These are phyloP conservation scores for Globisporangium nodosum DNA, from an alignment of 352 stramenopile genomes.

Conservation along the genomic window DNA sequence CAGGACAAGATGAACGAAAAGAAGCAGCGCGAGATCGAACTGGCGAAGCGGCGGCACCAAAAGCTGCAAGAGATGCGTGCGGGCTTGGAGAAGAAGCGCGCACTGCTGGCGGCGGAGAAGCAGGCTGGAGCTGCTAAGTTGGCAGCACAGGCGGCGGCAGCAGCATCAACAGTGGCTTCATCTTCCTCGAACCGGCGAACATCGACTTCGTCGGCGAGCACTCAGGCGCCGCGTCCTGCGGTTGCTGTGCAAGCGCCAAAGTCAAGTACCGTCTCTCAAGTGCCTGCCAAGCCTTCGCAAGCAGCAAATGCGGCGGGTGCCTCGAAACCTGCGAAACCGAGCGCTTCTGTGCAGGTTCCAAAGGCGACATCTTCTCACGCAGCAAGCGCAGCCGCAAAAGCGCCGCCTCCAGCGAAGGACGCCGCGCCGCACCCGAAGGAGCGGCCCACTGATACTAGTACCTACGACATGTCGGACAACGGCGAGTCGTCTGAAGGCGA, in stretches of 20 bases:
- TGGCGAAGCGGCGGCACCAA: conserved; percentile 56
- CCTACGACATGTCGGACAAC: conserved; percentile 81
- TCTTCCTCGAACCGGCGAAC: conserved; percentile 1
- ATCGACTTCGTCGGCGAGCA: not conserved
- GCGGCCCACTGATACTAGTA: conserved; percentile 21
- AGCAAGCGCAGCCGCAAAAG: not conserved
- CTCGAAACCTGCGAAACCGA: conserved; percentile 1
- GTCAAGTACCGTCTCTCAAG: not conserved
- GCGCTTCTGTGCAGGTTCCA: not conserved
- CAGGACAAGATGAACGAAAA: conserved; percentile 43
- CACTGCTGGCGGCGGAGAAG: conserved; percentile 43
- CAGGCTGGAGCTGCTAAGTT: conserved; percentile 13
- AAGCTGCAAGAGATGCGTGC: conserved; percentile 61
- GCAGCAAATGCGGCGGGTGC: not conserved
- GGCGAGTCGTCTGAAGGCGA: conserved; percentile 49
- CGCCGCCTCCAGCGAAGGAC: conserved; percentile 1
- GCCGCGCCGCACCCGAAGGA: conserved; percentile 9
- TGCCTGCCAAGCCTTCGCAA: not conserved
- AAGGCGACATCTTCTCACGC: not conserved
- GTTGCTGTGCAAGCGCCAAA: not conserved
- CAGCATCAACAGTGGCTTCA: conserved; percentile 1
- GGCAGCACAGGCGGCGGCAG: conserved; percentile 10
- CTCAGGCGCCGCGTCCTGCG: not conserved
- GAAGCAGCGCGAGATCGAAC: conserved; percentile 60
- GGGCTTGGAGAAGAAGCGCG: conserved; percentile 66